Evolutionary conservation across 2,329 filamentous ascomycete genomes (phyloP), one percentile per base, ranked within the genome.

Genomic region (Juglanconis juglandina): DNA sequence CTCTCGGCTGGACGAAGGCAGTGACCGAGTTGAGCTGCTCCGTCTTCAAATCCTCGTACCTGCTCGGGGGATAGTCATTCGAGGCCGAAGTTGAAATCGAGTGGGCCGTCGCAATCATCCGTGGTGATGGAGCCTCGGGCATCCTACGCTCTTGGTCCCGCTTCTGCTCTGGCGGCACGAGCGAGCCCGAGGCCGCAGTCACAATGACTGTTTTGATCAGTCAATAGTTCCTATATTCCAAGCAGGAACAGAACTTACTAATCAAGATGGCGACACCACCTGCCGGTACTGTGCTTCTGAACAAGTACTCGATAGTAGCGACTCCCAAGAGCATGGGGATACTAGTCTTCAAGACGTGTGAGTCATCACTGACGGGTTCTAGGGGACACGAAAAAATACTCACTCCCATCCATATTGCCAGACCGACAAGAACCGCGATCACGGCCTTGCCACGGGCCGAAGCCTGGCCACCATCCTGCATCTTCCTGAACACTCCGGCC

Each of bases 401-500:
- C 68, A 84, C 81, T 66, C 73, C 81, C 55, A 78, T 81, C 83
- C 83, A 86, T 37, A 83, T 68, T n/a, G 73, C 75, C 59, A 84
- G 70, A 13, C 76, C 80, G 50, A 74, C 66, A 30, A 80, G 71
- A 17, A 77, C 70, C 1, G 78, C 67, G 32, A 79, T 66, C 17
- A 81, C 66, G 42, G 76, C 73, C 66, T 76, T 81, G 60, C 70
- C 74, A 39, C 73, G 72, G 4, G 67, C 67, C 48, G 68, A 60
- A 11, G 65, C 66, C 3, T 69, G 53, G 30, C 62, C 65, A 39
- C 69, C 66, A 17, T 70, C 69, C 58, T 69, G 65, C n/a, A 66
- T 65, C 56, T 75, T 73, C 42, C 71, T 67, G 9, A 75, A 66
- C 8, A 72, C 61, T 3, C 75, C 74, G 8, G 68, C 69, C 7